These are phyloP conservation scores for Solanum sejunctum DNA, from an alignment of 257 asterid genomes.

Conservation along the genomic window DNA sequence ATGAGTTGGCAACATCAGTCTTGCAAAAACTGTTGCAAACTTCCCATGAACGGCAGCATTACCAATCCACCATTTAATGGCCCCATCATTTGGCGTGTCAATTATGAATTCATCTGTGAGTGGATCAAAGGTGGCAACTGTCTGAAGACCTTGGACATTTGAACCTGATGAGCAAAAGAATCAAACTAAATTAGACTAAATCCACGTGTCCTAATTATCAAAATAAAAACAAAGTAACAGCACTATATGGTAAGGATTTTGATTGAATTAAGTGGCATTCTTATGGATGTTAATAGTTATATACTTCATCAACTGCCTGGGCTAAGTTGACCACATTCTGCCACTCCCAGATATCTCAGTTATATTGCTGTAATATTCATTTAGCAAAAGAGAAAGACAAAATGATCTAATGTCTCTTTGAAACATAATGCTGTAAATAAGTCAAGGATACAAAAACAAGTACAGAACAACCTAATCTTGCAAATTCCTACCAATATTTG, in stretches of 20 bases:
- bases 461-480: not conserved
- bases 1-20: slow-evolving; percentile 68
- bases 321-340: not conserved
- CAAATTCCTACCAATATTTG: not conserved
- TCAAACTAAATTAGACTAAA: slow-evolving; percentile 1
- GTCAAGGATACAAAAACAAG: not conserved
- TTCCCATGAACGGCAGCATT: slow-evolving; percentile 99
- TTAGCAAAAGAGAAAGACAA: not conserved
- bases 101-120: slow-evolving; percentile 68
- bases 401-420: not conserved
- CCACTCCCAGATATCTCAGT: not conserved
- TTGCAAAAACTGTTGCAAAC: slow-evolving; percentile 94
- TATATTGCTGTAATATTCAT: not conserved
- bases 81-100: slow-evolving; percentile 93
- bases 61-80: slow-evolving; percentile 99
- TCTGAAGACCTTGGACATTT: slow-evolving; percentile 93
- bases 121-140: slow-evolving; percentile 79
- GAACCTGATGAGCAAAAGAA: slow-evolving; percentile 45
- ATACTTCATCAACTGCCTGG: not conserved
- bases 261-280: not conserved
- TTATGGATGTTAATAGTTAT: not conserved
- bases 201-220: not conserved
- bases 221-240: not conserved
- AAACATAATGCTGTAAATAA: not conserved
- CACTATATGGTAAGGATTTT: not conserved